These are phyloP conservation scores for Hypoxylon trugodes DNA, from an alignment of 495 filamentous ascomycete species.

Conservation along the genomic window DNA sequence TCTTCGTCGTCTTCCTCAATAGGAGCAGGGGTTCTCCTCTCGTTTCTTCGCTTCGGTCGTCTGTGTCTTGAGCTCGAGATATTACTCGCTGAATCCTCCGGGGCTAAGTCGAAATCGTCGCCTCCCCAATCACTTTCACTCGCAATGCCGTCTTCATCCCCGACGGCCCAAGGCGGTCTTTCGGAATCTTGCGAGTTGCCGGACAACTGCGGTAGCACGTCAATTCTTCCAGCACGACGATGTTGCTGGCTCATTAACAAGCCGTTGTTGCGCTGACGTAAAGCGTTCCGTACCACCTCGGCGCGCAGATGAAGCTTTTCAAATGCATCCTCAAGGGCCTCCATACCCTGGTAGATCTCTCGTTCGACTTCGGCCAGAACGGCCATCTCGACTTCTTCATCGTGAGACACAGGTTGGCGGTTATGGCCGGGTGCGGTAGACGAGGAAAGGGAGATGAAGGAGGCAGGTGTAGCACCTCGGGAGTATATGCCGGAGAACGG, in stretches of 20 bases:
- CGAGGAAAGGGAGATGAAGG: constrained; percentile 56
- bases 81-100: constrained; percentile 83
- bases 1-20: constrained; percentile 86
- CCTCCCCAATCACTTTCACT: constrained; percentile 73
- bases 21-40: constrained; percentile 81
- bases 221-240: constrained; percentile 63
- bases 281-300: constrained; percentile 77
- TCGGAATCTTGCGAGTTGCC: constrained; percentile 47
- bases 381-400: constrained; percentile 94
- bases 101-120: constrained; percentile 76
- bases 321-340: constrained; percentile 93
- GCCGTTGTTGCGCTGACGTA: constrained; percentile 82
- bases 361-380: constrained; percentile 89
- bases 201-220: constrained; percentile 54
- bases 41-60: constrained; percentile 73
- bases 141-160: constrained; percentile 54
- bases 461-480: constrained; percentile 48
- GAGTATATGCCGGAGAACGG: constrained; percentile 47
- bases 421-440: constrained; percentile 46
- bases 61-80: constrained; percentile 78
- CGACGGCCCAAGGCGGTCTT: constrained; percentile 51
- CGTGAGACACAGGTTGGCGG: constrained; percentile 72
- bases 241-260: constrained; percentile 80
- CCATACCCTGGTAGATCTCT: constrained; percentile 93
- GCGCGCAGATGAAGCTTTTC: constrained; percentile 89